Evolutionary conservation across 352 stramenopile genomes (phyloP), one percentile per base, ranked within the genome.

Genomic region (Thalassiosira hispida): DNA sequence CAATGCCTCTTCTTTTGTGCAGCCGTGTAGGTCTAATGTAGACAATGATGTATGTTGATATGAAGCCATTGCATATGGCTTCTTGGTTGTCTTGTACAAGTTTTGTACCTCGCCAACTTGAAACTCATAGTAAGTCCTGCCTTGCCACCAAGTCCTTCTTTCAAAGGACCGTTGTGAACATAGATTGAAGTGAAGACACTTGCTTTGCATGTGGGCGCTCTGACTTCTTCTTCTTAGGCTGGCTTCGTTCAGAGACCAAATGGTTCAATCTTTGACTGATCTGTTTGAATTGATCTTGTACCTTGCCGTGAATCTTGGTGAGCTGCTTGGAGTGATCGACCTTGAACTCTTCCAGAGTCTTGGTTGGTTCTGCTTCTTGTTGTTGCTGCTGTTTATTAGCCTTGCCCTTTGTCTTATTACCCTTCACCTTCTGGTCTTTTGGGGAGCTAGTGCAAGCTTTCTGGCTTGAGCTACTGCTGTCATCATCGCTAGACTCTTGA

Each of bases 11-110:
- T 6, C 23, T 23, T 38, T 61, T n/a, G 27, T 61, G 25, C 11
- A 61, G 23, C 52, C 25, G 16, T 61, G 52, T 7, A 61, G 16
- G 52, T 61, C 52, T 20, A 61, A 23, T 11, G 27, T 61, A 23
- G 27, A 38, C 5, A 38, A 38, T 38, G 35, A 1, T 23, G 1
- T 12, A 44, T 22, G 31, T 8, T 1, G 51, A 62, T 51, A 8
- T 55, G 25, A 23, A 40, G n/a, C 47, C 57, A 59, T 7, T 42
- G 14, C 38, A 35, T 23, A 46, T 29, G 55, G 44, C 46, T 84
- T 84, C 46, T 84, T 84, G 7, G 76, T 66, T 49, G 63, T 64
- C 29, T 74, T 80, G 72, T 81, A 81, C 53, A 81, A 63, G 49
- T 81, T 81, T 23, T 70, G 16, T 1, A 69, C 47, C 35, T 74